phyloP scores from a whole-genome alignment of 2,329 filamentous ascomycete species.

The Helotiales sp. region DNA sequence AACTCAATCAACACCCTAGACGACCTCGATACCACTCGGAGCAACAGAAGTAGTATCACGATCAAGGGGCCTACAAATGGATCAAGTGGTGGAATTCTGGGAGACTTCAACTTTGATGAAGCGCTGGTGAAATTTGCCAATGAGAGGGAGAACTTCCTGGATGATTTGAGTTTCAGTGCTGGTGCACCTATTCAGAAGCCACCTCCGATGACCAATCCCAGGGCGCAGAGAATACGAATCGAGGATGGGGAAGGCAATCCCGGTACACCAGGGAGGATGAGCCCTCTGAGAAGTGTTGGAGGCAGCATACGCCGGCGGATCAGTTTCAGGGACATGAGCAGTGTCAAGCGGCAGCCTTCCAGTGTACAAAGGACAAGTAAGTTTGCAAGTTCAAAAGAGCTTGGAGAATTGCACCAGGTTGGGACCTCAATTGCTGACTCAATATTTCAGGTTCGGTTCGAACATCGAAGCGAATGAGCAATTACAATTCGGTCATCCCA shows the following conservation, averaged over 20 bases:
- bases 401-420: neutral
- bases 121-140: constrained; percentile 91
- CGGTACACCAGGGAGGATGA: constrained; percentile 43
- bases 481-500: constrained; percentile 98
- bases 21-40: constrained; percentile 50
- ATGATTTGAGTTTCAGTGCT: constrained; percentile 86
- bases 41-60: constrained; percentile 66
- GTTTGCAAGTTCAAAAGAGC: constrained; percentile 36
- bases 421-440: constrained; percentile 13
- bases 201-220: constrained; percentile 73
- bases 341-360: constrained; percentile 82
- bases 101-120: constrained; percentile 89
- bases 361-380: constrained; percentile 68
- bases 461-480: constrained; percentile 86
- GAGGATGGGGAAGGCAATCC: constrained; percentile 58
- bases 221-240: constrained; percentile 77
- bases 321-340: constrained; percentile 93
- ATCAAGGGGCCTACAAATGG: constrained; percentile 49
- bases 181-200: constrained; percentile 67
- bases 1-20: constrained; percentile 57
- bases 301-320: constrained; percentile 91
- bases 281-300: constrained; percentile 50
- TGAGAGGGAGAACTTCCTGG: constrained; percentile 91
- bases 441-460: constrained; percentile 61
- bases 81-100: constrained; percentile 36